Base-by-base conservation (phyloP, 2,329 filamentous ascomycete genomes). In the Alternaria arborescens region DNA sequence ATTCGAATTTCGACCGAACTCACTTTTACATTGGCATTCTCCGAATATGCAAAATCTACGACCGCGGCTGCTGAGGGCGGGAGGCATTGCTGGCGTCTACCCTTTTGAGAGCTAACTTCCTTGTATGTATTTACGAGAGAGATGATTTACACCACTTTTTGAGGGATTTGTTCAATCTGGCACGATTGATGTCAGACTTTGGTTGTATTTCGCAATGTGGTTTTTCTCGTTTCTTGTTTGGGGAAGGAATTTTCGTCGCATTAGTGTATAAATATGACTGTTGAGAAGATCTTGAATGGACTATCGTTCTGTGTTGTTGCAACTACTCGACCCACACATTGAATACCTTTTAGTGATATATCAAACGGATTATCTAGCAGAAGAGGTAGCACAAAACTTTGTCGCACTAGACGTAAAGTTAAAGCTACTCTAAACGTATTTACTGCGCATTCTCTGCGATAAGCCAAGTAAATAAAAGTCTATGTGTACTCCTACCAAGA, bases 121-220 rank as follows among this genome's bases (percentile, higher is more conserved):
- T 55, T 61, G 60, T 50, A 53, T 52, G 52, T 55, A 53, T 43
- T 38, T 48, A 58, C 46, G 55, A 55, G 41, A 46, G 46, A 43
- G 51, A 55, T 52, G 60, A 54, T 61, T 32, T 61, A 34, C 44
- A 43, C n/a, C 18, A 28, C 38, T 18, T 46, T 43, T 30, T 18
- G 32, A 24, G 46, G 16, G 20, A 40, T 22, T 41, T 57, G 38
- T 50, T 18, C 46, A 43, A 40, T 55, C 36, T 41, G 42, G 52
- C 22, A 58, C 47, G 41, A 24, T 55, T 60, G 46, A 30, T 14
- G 32, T 38, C 20, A 36, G 32, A 32, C 22, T 53, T 53, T 53
- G 18, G 38, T 24, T 36, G 38, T 41, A 40, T 32, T 34, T 55
- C 36, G 46, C 28, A 42, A 32, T 18, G 36, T 26, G 20, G 14